Percentiles rank a stretch among this genome's conserved stretches.
phyloP scores from a whole-genome alignment of 306 rosid genomes.

The Amphicarpaea edgeworthii region DNA sequence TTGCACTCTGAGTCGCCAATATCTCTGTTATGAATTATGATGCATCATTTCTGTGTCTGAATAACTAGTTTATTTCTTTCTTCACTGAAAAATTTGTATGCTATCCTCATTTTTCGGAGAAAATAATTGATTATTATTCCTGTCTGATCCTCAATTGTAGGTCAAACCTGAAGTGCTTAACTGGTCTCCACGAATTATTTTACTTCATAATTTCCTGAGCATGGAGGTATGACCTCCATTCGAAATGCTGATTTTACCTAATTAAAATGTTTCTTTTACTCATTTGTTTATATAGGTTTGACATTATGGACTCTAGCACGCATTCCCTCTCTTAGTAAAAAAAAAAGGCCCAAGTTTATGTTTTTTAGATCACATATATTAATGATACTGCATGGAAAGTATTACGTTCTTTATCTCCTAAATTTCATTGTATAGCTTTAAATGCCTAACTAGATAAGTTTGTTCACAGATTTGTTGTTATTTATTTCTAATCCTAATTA shows the following conservation, averaged over 20 bases:
- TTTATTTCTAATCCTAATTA: conserved; percentile 13
- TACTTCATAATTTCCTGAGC: conserved; percentile 90
- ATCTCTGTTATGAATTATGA: too few species aligned
- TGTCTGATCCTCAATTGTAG: conserved; percentile 49
- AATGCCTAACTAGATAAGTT: not conserved
- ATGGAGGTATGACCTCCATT: conserved; percentile 64
- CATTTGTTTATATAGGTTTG: conserved; percentile 21
- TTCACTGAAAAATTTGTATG: conserved; percentile 12
- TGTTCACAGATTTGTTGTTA: conserved; percentile 16
- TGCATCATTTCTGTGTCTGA: conserved; percentile 34
- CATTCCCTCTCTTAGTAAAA: not conserved
- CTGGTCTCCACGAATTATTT: conserved; percentile 94
- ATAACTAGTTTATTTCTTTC: conserved; percentile 29
- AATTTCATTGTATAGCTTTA: too few species aligned
- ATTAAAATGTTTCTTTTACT: conserved; percentile 25
- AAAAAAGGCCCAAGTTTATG: not conserved
- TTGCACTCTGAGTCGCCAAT: conserved; percentile 15
- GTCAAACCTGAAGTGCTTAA: conserved; percentile 90
- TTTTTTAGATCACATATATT: conserved; percentile 4
- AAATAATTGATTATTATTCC: conserved; percentile 34
- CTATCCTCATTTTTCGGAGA: conserved; percentile 30
- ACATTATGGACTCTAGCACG: conserved; percentile 4
- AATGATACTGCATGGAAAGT: not conserved
- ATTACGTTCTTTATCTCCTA: not conserved
- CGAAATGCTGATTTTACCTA: conserved; percentile 17